Evolutionary conservation across 768 basidiomycete genomes (phyloP).

Genomic region (Lactarius psammicola): DNA sequence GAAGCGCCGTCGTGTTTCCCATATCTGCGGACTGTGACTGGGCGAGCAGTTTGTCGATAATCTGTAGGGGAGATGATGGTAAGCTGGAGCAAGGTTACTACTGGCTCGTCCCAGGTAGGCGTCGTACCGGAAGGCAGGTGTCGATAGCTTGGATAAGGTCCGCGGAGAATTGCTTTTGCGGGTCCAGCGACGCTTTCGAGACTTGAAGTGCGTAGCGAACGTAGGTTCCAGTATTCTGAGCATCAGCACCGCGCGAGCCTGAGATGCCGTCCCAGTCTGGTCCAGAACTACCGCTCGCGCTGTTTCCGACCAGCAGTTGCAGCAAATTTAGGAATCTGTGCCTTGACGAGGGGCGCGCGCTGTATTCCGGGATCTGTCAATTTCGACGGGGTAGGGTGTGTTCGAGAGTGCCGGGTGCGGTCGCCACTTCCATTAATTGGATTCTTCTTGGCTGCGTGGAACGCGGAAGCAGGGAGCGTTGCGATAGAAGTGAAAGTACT

Average conservation of each 20-base stretch:
- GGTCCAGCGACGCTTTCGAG: background rate
- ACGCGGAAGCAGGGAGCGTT: background rate
- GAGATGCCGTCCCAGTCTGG: background rate
- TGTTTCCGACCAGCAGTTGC: background rate
- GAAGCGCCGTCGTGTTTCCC: background rate
- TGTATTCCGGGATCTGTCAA: constrained; percentile 5
- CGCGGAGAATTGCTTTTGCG: constrained; percentile 1
- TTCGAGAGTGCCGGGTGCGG: background rate
- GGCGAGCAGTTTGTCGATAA: background rate
- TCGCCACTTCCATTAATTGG: background rate
- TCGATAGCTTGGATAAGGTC: constrained; percentile 4
- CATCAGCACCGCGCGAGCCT: background rate
- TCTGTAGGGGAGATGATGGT: background rate
- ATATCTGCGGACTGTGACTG: background rate
- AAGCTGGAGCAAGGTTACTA: background rate
- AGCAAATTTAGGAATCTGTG: background rate
- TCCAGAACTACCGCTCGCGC: background rate
- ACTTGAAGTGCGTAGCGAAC: background rate
- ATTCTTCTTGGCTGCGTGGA: background rate
- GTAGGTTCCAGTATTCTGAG: background rate
- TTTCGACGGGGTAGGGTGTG: background rate
- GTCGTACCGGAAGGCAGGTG: background rate
- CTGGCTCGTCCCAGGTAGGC: background rate
- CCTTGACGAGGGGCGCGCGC: constrained; percentile 7
- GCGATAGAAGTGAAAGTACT: constrained; percentile 6